A percentile compares a stretch with the other conserved stretches of the same genome.
Evolutionary conservation across 257 asterid species (phyloP).

Genomic region (Fraxinus cuspidata): DNA sequence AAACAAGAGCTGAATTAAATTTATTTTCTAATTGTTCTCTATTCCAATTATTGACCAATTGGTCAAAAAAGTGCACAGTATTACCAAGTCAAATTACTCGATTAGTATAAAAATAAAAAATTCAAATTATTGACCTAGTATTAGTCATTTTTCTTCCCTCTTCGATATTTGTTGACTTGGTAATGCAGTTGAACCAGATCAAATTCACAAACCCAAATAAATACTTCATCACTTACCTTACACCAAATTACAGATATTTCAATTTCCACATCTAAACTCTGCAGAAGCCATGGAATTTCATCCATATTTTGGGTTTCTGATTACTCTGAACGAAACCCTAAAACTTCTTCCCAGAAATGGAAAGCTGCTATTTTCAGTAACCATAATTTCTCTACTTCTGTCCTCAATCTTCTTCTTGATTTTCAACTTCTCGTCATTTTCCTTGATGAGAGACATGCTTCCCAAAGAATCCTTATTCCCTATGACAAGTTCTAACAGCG

Average conservation of each 20-base stretch:
- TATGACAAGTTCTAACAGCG: slow-evolving; percentile 16
- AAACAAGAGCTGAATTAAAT: no score
- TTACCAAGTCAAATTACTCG: no score
- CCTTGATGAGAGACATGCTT: slow-evolving; percentile 31
- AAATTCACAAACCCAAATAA: background rate
- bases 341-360: slow-evolving; percentile 34
- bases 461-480: slow-evolving; percentile 20
- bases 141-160: background rate
- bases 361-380: slow-evolving; percentile 23
- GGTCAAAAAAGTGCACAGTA: no score
- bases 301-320: slow-evolving; percentile 16
- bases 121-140: no score
- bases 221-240: background rate
- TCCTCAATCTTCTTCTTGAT: slow-evolving; percentile 24
- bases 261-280: background rate
- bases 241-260: background rate
- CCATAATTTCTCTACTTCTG: slow-evolving; percentile 27
- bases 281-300: slow-evolving; percentile 14
- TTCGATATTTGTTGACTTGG: background rate
- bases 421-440: slow-evolving; percentile 25
- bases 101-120: no score
- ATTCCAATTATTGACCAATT: no score
- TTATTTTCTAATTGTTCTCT: no score
- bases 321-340: slow-evolving; percentile 33
- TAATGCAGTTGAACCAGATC: no score